Evolutionary conservation across 371 early-diverging fungal species (phyloP), one percentile per base, ranked within the genome.

Genomic region (Mucor piriformis): DNA sequence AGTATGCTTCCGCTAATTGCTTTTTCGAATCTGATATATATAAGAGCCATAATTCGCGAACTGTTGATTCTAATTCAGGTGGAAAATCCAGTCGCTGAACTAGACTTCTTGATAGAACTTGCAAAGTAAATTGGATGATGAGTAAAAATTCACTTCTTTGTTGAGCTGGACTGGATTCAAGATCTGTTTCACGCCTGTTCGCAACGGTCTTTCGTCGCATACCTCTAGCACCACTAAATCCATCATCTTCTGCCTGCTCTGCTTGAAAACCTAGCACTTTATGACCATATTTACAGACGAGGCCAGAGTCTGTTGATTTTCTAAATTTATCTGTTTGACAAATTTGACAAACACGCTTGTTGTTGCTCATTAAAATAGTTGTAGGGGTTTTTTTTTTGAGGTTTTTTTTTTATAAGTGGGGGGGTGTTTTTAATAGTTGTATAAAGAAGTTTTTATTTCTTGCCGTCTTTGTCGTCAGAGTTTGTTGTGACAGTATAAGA

Each of bases 401-500:
- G 15, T 54, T 29, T 61, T 50, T 50, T 24, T 42, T 32, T 40
- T 29, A 29, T 29, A 29, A 29, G 8, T 29, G 29, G 8, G 29
- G 4, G 29, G 4, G 29, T 50, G 25, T 3, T 33, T 32, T 18
- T 23, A n/a, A n/a, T n/a, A n/a, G n/a, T n/a, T n/a, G n/a, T n/a
- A n/a, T n/a, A n/a, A n/a, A n/a, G n/a, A n/a, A 29, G 3, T 24
- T 35, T 34, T 48, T 53, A 48, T 48, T 61, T 73, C 65, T 54
- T 74, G 55, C 27, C 58, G 48, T 78, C 72, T n/a, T 69, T 67
- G n/a, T 80, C 80, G 40, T 79, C 80, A 23, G 24, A 21, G 6
- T 35, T 59, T 18, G 60, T 42, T n/a, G 73, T 60, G 25, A 81
- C 76, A 8, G 76, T 89, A 62, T 91, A 93, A 0, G 87, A 82